Base-by-base conservation (phyloP, 176 grass and related monocot genomes). In the Carex myosuroides region DNA sequence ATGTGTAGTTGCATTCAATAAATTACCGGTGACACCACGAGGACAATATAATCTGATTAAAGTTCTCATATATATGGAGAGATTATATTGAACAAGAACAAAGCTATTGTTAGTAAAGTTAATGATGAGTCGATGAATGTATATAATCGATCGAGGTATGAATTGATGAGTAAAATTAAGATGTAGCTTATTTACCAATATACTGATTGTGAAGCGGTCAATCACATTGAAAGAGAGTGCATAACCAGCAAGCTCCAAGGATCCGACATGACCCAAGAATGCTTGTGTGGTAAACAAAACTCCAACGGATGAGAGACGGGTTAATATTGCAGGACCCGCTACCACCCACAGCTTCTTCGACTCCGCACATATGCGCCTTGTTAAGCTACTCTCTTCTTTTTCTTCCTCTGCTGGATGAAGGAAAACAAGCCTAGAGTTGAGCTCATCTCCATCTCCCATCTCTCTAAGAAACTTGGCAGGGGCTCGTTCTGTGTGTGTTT, bases 281-380 rank as follows among this genome's bases (percentile, higher is more conserved):
- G 93, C 91, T 70, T 92, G 88, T 85, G 89, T 95, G 90, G 90
- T 92, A 82, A 95, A 72, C 78, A 91, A 86, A 56, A 95, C 83
- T 63, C 93, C 93, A 64, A 92, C 90, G 2, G 85, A 39, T 5
- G 93, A 87, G 71, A 95, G 87, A 32, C 91, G 87, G 0, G 82
- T 86, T 80, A 87, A 86, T 88, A 92, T 95, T 66, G 91, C 92
- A 3, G 91, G 91, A 0, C 82, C 93, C 17, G 91, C 93, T 63
- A 92, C 90, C 87, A 68, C 89, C 91, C 93, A 95, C 37, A 95
- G 67, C 88, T 91, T 92, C 93, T 85, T 81, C 88, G 87, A 92
- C 86, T 95, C 93, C 66, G 83, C 82, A 88, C 61, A 77, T 71
- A 82, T 46, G 0, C 87, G 76, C 2, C 81, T 70, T 3, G 54